Evolutionary conservation across 2,329 filamentous ascomycete genomes (phyloP), one percentile per base, ranked within the genome.

Genomic region (Fusarium algeriense): DNA sequence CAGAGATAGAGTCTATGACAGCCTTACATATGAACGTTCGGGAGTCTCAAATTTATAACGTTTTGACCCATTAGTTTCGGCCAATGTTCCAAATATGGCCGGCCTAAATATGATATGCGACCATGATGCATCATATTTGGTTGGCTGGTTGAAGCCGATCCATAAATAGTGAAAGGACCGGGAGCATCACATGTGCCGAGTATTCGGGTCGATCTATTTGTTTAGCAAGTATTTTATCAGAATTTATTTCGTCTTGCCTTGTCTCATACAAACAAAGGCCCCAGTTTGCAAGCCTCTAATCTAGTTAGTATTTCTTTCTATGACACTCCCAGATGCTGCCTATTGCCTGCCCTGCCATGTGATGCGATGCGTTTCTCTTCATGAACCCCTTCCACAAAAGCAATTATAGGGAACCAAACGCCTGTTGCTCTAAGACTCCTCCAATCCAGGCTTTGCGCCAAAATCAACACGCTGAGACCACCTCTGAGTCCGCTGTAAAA

Each of bases 341-440:
- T 38, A 48, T 45, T 53, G 49, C 30, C 30, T 30, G 30, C 64
- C 30, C 30, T 30, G 30, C 64, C 34, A 41, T 60, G 49, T 67
- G 50, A 67, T 65, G 60, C 37, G 44, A 64, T 64, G 37, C 41
- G 26, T 61, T 44, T 61, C 38, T 26, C 49, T 55, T 59, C 45
- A 45, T 13, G 52, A 44, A 59, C 28, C 52, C 60, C 49, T 57
- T 44, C 40, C 55, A 63, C 59, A 58, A 71, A 63, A 60, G 44
- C 60, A 65, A 58, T 57, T 37, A 48, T 44, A 53, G 45, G 56
- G 57, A 71, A 60, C 46, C 40, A 61, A 76, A 76, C 74, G 74
- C 74, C 74, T 55, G 62, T 54, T 71, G 60, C 67, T 73, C 58
- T 69, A 63, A 63, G 64, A 73, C 61, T 69, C 61, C 66, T 57